A percentile compares a stretch with the other conserved stretches of the same genome.
Conservation (phyloP, 371 early-diverging fungal genomes). For the Mucor lusitanicus region DNA sequence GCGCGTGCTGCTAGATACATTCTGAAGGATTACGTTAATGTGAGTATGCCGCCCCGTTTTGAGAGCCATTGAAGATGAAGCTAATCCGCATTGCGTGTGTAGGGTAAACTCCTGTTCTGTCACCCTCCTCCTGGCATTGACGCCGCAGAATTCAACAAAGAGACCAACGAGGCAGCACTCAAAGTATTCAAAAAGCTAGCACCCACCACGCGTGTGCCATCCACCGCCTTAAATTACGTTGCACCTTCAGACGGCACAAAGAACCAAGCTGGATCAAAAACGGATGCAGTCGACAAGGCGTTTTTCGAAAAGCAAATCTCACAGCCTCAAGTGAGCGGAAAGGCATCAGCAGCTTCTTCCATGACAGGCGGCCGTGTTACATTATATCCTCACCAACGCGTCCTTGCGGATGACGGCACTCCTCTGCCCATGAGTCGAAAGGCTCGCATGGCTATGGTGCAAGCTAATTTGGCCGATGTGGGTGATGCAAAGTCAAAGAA, state of each 20-base stretch:
- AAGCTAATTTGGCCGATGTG: slow-evolving; percentile 39
- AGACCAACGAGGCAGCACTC: slow-evolving; percentile 69
- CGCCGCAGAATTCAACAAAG: slow-evolving; percentile 71
- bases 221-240: slow-evolving; percentile 57
- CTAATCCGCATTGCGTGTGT: neutral
- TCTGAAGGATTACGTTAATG: slow-evolving; percentile 95
- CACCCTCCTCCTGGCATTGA: slow-evolving; percentile 78
- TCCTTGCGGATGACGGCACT: slow-evolving; percentile 52
- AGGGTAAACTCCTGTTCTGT: slow-evolving; percentile 88
- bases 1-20: slow-evolving; percentile 94
- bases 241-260: slow-evolving; percentile 49
- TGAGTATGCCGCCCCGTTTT: slow-evolving; percentile 26
- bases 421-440: slow-evolving; percentile 39
- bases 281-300: slow-evolving; percentile 63
- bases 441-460: slow-evolving; percentile 47
- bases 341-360: slow-evolving; percentile 31
- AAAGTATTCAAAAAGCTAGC: slow-evolving; percentile 53
- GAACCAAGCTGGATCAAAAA: slow-evolving; percentile 47
- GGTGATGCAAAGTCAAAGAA: slow-evolving; percentile 52
- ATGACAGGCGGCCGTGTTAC: slow-evolving; percentile 59
- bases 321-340: slow-evolving; percentile 57
- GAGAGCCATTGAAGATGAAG: neutral
- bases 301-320: slow-evolving; percentile 63
- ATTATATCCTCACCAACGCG: slow-evolving; percentile 62
- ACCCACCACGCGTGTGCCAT: slow-evolving; percentile 55